Percentiles rank a stretch among this genome's conserved stretches.
These are phyloP conservation scores for Yamadazyma conglobata DNA, from an alignment of 1,139 yeast species.

Conservation along the genomic window DNA sequence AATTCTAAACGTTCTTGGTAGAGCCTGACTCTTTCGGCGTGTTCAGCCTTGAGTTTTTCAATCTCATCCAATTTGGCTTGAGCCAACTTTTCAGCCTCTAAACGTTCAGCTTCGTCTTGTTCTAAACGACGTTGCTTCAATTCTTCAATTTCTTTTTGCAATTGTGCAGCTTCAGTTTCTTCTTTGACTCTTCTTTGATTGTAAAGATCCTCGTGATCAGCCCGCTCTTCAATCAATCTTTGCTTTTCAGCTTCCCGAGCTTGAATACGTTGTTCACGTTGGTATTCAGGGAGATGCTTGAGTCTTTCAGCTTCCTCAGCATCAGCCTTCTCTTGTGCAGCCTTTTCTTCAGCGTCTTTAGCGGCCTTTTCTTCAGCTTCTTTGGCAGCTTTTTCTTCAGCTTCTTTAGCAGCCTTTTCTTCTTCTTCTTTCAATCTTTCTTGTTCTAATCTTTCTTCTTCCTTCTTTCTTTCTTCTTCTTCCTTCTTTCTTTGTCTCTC, in stretches of 20 bases:
- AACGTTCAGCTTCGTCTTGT: conserved; percentile 25
- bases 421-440: conserved; percentile 13
- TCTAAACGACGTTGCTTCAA: conserved; percentile 23
- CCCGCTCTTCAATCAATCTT: conserved; percentile 24
- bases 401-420: conserved; percentile 16
- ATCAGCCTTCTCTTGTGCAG: conserved; percentile 16
- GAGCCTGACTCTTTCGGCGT: conserved; percentile 27
- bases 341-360: conserved; percentile 20
- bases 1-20: conserved; percentile 31
- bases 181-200: conserved; percentile 25
- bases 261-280: conserved; percentile 24
- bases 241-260: conserved; percentile 28
- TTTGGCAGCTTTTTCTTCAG: conserved; percentile 17
- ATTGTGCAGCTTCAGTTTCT: conserved; percentile 22
- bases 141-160: conserved; percentile 31
- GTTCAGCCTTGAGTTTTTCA: conserved; percentile 33
- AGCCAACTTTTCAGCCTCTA: conserved; percentile 32
- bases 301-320: conserved; percentile 19
- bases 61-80: conserved; percentile 32
- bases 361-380: conserved; percentile 18
- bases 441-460: conserved; percentile 20
- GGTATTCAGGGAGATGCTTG: conserved; percentile 25
- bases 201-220: conserved; percentile 25
- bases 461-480: conserved; percentile 17
- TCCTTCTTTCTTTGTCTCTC: conserved; percentile 23